phyloP scores from a whole-genome alignment of 306 rosid species.

The Alnus glutinosa region DNA sequence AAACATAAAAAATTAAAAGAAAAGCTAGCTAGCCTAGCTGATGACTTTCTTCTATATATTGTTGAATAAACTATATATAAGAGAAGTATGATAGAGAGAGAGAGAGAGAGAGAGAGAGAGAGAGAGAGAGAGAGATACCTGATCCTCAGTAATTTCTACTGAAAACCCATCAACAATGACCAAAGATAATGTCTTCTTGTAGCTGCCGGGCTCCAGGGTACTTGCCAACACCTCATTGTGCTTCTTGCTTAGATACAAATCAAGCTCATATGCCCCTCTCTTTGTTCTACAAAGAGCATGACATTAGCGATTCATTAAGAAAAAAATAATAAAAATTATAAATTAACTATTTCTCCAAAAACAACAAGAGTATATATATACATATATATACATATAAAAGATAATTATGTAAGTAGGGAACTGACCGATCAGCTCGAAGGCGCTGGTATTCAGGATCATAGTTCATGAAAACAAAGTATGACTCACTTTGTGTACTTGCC shows the following conservation, averaged over 20 bases:
- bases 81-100: no score
- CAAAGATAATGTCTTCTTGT: conserved; percentile 66
- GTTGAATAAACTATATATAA: no score
- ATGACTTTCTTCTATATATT: no score
- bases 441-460: conserved; percentile 82
- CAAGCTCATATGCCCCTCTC: conserved; percentile 59
- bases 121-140: conserved; percentile 31
- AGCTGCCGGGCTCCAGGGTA: conserved; percentile 62
- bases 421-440: conserved; percentile 70
- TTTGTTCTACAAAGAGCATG: conserved; percentile 34
- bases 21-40: background rate
- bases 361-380: background rate
- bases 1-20: conserved; percentile 1
- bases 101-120: no score
- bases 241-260: conserved; percentile 71
- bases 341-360: background rate
- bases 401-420: background rate
- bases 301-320: background rate
- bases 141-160: conserved; percentile 64
- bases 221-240: conserved; percentile 73
- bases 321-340: background rate
- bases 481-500: conserved; percentile 53
- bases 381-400: background rate
- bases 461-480: conserved; percentile 85
- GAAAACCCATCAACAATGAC: conserved; percentile 87